phyloP scores from a whole-genome alignment of 2,329 filamentous ascomycete genomes.

The Exophiala spinifera region DNA sequence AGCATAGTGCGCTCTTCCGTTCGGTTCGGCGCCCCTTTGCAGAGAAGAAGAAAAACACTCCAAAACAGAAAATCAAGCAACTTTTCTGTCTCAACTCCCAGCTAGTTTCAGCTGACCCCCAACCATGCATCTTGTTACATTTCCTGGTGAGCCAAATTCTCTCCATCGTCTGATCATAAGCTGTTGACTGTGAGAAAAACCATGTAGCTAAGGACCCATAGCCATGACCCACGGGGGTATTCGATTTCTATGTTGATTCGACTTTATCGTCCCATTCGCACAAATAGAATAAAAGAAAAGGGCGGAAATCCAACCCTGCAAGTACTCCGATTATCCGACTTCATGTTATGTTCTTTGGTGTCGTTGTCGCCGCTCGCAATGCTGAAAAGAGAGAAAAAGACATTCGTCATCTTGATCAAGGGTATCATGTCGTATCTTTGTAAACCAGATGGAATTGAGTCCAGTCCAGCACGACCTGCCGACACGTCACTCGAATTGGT shows the following conservation, averaged over 20 bases:
- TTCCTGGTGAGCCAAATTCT: neutral
- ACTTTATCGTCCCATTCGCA: slow-evolving; percentile 7
- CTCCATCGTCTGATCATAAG: neutral
- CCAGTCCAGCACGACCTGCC: slow-evolving; percentile 4
- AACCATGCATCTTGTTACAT: slow-evolving; percentile 3
- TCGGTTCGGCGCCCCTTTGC: neutral
- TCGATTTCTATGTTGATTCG: slow-evolving; percentile 15
- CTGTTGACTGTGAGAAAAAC: neutral
- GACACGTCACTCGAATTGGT: slow-evolving; percentile 27
- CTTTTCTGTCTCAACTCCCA: slow-evolving; percentile 14
- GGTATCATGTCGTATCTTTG: slow-evolving; percentile 19
- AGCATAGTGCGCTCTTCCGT: neutral
- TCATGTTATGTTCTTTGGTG: slow-evolving; percentile 17
- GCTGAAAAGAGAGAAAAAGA: slow-evolving; percentile 14
- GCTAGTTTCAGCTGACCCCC: neutral
- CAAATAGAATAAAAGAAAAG: slow-evolving; percentile 12
- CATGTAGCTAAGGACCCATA: neutral
- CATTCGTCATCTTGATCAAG: slow-evolving; percentile 18
- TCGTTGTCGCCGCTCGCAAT: slow-evolving; percentile 23
- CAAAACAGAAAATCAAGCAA: slow-evolving; percentile 6
- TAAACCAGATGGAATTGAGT: slow-evolving; percentile 15
- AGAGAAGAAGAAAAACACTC: neutral
- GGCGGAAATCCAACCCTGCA: slow-evolving; percentile 5
- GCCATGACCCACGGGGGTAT: neutral
- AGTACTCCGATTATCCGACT: slow-evolving; percentile 19